Conservation (phyloP, 2,329 filamentous ascomycete species). For the Cytospora leucostoma region DNA sequence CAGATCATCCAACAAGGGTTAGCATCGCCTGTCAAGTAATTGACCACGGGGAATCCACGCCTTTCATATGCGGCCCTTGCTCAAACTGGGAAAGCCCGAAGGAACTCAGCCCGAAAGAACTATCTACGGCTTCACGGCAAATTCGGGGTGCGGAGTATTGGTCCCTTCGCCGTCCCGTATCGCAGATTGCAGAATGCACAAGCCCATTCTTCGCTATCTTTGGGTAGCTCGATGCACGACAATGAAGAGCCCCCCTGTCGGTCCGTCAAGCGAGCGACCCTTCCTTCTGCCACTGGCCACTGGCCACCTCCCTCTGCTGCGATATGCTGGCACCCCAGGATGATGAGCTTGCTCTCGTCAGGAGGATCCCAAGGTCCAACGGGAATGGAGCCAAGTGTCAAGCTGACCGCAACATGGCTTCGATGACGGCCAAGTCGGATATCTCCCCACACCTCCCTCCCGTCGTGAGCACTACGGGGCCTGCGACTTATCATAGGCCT, state of each 20-base stretch:
- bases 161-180: slow-evolving; percentile 22
- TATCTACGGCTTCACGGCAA: slow-evolving; percentile 15
- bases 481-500: slow-evolving; percentile 23
- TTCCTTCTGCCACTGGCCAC: slow-evolving; percentile 10
- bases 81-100: slow-evolving; percentile 16
- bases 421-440: slow-evolving; percentile 22
- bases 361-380: slow-evolving; percentile 19
- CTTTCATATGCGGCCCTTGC: slow-evolving; percentile 21
- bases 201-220: slow-evolving; percentile 10
- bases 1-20: slow-evolving; percentile 20
- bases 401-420: slow-evolving; percentile 27
- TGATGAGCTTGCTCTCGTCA: slow-evolving; percentile 20
- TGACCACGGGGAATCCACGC: slow-evolving; percentile 19
- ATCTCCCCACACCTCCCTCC: slow-evolving; percentile 23
- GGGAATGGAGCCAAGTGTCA: slow-evolving; percentile 21
- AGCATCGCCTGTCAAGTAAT: slow-evolving; percentile 14
- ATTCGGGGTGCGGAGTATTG: slow-evolving; percentile 16
- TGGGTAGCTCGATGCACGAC: slow-evolving; percentile 19
- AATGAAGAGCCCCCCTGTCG: slow-evolving; percentile 13
- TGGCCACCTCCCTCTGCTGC: slow-evolving; percentile 14
- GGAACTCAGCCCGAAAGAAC: slow-evolving; percentile 13
- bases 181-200: slow-evolving; percentile 23
- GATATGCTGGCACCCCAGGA: slow-evolving; percentile 22
- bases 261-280: slow-evolving; percentile 8
- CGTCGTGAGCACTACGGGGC: slow-evolving; percentile 20